These are phyloP conservation scores for Beauveria asiatica DNA, from an alignment of 2,329 filamentous ascomycete species.

Conservation along the genomic window DNA sequence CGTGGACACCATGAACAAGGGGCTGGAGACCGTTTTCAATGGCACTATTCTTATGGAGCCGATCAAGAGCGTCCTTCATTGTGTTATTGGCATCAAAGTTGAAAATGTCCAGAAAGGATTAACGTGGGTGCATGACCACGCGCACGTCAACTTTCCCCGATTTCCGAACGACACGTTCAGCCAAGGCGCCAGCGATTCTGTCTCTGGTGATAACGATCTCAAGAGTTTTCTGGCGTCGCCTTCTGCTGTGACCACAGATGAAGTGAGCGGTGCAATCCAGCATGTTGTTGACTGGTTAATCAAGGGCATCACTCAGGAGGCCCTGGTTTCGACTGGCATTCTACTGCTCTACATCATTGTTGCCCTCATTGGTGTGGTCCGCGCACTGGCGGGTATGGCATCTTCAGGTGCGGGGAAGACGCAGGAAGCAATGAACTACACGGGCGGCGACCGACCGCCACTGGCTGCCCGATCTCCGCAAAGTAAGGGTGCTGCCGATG, in stretches of 20 bases:
- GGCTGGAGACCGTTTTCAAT: conserved; percentile 70
- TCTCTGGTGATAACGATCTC: conserved; percentile 49
- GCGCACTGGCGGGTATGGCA: conserved; percentile 54
- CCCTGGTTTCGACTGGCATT: conserved; percentile 68
- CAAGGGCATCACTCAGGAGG: conserved; percentile 63
- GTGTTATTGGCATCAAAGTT: conserved; percentile 82
- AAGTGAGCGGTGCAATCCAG: conserved; percentile 68
- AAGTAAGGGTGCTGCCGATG: conserved; percentile 14
- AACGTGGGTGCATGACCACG: conserved; percentile 88
- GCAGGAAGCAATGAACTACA: conserved; percentile 46
- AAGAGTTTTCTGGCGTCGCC: conserved; percentile 71
- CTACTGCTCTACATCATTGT: conserved; percentile 71
- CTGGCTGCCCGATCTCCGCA: conserved; percentile 20
- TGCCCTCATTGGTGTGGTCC: conserved; percentile 62
- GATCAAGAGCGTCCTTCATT: conserved; percentile 71
- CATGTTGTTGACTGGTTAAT: conserved; percentile 61
- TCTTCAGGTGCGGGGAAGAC: conserved; percentile 43
- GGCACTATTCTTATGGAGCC: conserved; percentile 72
- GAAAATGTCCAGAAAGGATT: conserved; percentile 75
- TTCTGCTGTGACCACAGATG: conserved; percentile 64
- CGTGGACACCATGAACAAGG: conserved; percentile 64
- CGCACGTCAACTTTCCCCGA: conserved; percentile 70
- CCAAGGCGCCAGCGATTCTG: conserved; percentile 57
- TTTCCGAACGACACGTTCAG: conserved; percentile 79
- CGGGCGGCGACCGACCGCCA: conserved; percentile 21